Evolutionary conservation across 2,329 filamentous ascomycete species (phyloP).

Genomic region (Xylaria sp.): DNA sequence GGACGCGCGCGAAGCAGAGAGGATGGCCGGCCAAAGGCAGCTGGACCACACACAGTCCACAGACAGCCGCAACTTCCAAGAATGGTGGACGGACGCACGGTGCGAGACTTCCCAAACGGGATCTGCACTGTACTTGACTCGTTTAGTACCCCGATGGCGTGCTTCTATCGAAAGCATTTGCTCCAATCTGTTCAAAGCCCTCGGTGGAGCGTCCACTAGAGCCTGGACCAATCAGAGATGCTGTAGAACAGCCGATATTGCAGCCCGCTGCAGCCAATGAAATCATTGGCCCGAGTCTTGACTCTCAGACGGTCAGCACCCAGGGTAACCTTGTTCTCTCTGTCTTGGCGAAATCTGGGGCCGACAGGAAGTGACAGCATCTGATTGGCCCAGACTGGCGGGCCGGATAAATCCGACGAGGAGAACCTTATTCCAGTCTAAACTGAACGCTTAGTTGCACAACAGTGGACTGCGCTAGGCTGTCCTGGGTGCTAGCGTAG

Average conservation of each 20-base stretch:
- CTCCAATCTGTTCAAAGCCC: conserved; percentile 10
- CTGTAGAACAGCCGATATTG: conserved; percentile 13
- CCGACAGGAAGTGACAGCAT: not conserved
- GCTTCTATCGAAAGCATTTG: conserved; percentile 4
- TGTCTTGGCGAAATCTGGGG: conserved; percentile 10
- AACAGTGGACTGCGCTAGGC: conserved; percentile 11
- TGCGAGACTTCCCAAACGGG: not conserved
- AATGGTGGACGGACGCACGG: not conserved
- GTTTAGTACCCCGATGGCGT: conserved; percentile 1
- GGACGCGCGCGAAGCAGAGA: conserved; percentile 17
- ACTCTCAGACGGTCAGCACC: not conserved
- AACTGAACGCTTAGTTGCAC: conserved; percentile 1
- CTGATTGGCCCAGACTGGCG: conserved; percentile 11
- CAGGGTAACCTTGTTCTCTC: conserved; percentile 5
- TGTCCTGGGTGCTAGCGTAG: not conserved
- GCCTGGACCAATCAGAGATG: conserved; percentile 12
- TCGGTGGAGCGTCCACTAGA: not conserved
- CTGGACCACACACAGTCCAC: conserved; percentile 4
- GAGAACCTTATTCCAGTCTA: conserved; percentile 5
- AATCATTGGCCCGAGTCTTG: conserved; percentile 8
- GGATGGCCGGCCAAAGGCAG: conserved; percentile 10
- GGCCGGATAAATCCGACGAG: conserved; percentile 15
- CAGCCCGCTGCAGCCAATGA: conserved; percentile 9
- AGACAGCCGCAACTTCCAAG: not conserved
- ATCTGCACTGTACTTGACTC: conserved; percentile 16